These are phyloP conservation scores for Phytopythium sindhum DNA, from an alignment of 352 stramenopile species.

Conservation along the genomic window DNA sequence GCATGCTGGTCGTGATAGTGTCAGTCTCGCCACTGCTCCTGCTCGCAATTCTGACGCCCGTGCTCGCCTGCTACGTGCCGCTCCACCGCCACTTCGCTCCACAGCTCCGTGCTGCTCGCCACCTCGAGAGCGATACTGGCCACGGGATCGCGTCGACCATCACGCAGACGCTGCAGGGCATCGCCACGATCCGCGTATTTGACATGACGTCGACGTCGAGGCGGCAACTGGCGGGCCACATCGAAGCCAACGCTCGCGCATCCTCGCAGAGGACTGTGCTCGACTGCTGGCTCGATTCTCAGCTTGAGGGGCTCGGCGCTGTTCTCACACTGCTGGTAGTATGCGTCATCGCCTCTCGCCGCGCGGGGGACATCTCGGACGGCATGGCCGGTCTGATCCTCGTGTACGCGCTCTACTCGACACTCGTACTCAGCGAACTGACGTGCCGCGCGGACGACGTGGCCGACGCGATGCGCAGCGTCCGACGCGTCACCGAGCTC, in stretches of 20 bases:
- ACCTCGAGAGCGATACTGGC: conserved; percentile 55
- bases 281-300: conserved; percentile 95
- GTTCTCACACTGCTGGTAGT: conserved; percentile 89
- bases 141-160: conserved; percentile 92
- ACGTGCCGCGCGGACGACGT: conserved; percentile 93
- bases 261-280: conserved; percentile 90
- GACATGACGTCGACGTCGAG: conserved; percentile 39
- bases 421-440: conserved; percentile 93
- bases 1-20: conserved; percentile 53
- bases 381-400: conserved; percentile 91
- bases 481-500: conserved; percentile 80
- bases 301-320: conserved; percentile 84
- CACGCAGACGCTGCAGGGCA: conserved; percentile 83
- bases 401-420: conserved; percentile 92
- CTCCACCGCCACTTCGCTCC: conserved; percentile 66
- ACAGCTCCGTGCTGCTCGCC: conserved; percentile 67
- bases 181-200: conserved; percentile 72
- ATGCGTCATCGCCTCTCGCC: conserved; percentile 82
- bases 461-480: conserved; percentile 94
- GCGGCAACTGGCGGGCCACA: conserved; percentile 27
- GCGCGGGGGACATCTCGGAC: conserved; percentile 37
- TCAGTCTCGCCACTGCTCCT: conserved; percentile 36
- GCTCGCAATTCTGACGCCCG: conserved; percentile 49
- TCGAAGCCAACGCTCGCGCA: conserved; percentile 75
- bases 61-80: conserved; percentile 61